Evolutionary conservation across 2,329 filamentous ascomycete species (phyloP).

Genomic region (Aspergillus pseudoterreus): DNA sequence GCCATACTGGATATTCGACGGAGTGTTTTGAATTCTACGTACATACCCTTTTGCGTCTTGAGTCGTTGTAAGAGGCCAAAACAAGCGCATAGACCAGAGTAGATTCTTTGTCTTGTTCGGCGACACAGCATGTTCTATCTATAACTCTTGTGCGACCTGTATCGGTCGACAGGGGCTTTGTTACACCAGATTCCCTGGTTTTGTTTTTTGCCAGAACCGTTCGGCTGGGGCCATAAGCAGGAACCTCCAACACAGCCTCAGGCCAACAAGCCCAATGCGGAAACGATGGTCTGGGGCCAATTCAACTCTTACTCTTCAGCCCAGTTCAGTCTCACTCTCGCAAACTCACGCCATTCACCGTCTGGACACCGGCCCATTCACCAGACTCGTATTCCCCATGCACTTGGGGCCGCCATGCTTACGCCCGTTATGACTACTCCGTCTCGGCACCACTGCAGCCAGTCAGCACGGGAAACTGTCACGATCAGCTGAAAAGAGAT

Average conservation of each 20-base stretch:
- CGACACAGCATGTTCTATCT: not conserved
- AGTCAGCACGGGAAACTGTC: not conserved
- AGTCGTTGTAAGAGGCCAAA: not conserved
- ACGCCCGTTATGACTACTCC: not conserved
- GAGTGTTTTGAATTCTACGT: constrained; percentile 26
- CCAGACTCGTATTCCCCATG: not conserved
- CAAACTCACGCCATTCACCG: too few relatives aligned
- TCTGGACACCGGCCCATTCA: not conserved
- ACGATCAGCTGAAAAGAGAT: not conserved
- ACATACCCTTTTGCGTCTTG: constrained; percentile 21
- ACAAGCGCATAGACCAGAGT: constrained; percentile 1
- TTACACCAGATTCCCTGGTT: too few relatives aligned
- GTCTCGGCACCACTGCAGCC: not conserved
- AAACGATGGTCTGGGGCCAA: not conserved
- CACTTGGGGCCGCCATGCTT: not conserved
- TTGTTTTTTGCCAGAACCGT: too few relatives aligned
- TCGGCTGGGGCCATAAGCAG: too few relatives aligned
- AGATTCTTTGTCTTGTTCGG: too few relatives aligned
- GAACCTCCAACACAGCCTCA: constrained; percentile 13
- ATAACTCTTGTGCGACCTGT: not conserved
- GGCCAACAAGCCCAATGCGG: constrained; percentile 6
- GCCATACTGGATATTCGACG: constrained; percentile 28
- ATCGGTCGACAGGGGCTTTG: not conserved
- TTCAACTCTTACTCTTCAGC: not conserved
- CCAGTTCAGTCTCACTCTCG: not conserved